Evolutionary conservation across 1,284 basidiomycete species (phyloP).

Genomic region (Apiotrichum akiyoshidainum): DNA sequence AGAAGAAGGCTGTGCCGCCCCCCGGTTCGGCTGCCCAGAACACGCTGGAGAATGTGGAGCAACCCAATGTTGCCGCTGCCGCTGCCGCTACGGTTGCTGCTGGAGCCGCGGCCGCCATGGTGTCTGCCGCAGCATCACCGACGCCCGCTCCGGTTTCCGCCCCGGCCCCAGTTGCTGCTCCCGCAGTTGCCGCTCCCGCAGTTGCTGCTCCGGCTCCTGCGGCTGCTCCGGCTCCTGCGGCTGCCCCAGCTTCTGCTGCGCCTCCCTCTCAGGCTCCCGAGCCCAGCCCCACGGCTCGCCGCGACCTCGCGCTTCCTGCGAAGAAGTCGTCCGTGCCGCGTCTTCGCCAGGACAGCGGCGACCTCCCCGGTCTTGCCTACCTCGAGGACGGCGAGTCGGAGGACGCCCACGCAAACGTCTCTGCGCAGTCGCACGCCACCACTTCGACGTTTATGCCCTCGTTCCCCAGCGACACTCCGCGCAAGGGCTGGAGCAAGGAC

Average conservation of each 20-base stretch:
- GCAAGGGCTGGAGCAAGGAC: too few relatives aligned
- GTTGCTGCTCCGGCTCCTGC: neutral
- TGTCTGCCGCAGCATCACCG: neutral
- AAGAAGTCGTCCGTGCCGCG: neutral
- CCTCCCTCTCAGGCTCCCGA: too few relatives aligned
- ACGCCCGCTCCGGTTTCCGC: too few relatives aligned
- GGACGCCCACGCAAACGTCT: neutral
- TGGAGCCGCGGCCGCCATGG: neutral
- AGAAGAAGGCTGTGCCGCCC: too few relatives aligned
- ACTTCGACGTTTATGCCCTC: neutral
- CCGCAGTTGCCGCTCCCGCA: too few relatives aligned
- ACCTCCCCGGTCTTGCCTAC: neutral
- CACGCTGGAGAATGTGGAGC: neutral
- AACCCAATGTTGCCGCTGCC: neutral
- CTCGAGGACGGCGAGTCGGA: constrained; percentile 1
- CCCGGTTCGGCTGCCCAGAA: too few relatives aligned
- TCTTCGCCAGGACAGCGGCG: neutral
- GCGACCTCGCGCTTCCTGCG: too few relatives aligned
- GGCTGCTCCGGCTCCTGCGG: neutral
- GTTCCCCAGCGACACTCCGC: neutral
- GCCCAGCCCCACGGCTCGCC: too few relatives aligned
- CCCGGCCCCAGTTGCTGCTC: neutral
- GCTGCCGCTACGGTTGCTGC: neutral
- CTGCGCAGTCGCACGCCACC: neutral
- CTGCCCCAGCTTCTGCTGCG: too few relatives aligned